Percentiles rank a stretch among this genome's conserved stretches.
phyloP scores from a whole-genome alignment of 2,329 filamentous ascomycete species.

The Aspergillus luchuensis region DNA sequence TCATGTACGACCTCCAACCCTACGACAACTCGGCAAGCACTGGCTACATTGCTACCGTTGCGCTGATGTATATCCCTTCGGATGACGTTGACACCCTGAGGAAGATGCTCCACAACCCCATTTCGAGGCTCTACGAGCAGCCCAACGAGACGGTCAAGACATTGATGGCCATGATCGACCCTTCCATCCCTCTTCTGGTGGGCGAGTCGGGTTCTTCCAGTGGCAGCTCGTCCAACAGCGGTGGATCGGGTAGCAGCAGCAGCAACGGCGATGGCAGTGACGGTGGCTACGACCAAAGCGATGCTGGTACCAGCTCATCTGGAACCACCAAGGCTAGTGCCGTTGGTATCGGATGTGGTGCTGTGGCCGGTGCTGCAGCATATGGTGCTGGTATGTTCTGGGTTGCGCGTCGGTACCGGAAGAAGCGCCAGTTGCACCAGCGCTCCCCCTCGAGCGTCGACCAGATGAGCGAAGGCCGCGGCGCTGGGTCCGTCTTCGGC shows the following conservation, averaged over 20 bases:
- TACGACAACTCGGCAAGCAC: slow-evolving; percentile 68
- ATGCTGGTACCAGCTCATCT: slow-evolving; percentile 53
- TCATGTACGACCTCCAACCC: slow-evolving; percentile 72
- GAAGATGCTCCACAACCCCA: slow-evolving; percentile 69
- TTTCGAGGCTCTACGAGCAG: slow-evolving; percentile 75
- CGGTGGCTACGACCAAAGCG: slow-evolving; percentile 41
- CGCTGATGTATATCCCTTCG: slow-evolving; percentile 73
- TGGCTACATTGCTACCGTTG: slow-evolving; percentile 80
- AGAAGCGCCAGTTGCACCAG: slow-evolving; percentile 75
- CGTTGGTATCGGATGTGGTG: slow-evolving; percentile 72
- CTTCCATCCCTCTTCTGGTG: slow-evolving; percentile 70
- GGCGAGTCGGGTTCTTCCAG: slow-evolving; percentile 51
- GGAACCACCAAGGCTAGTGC: slow-evolving; percentile 48
- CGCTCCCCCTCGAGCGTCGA: slow-evolving; percentile 70
- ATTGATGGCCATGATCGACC: slow-evolving; percentile 80
- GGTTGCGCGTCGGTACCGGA: slow-evolving; percentile 85
- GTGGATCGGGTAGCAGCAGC: slow-evolving; percentile 45
- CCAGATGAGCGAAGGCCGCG: slow-evolving; percentile 68
- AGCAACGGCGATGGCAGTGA: slow-evolving; percentile 45
- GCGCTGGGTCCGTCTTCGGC: slow-evolving; percentile 40
- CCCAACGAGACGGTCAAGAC: slow-evolving; percentile 65
- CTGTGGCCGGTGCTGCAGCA: slow-evolving; percentile 75
- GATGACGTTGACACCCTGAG: slow-evolving; percentile 68
- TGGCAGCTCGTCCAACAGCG: slow-evolving; percentile 27
- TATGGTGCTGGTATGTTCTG: slow-evolving; percentile 95